Evolutionary conservation across 192 early-diverging fungal genomes (phyloP).

Genomic region (Backusella sp.): DNA sequence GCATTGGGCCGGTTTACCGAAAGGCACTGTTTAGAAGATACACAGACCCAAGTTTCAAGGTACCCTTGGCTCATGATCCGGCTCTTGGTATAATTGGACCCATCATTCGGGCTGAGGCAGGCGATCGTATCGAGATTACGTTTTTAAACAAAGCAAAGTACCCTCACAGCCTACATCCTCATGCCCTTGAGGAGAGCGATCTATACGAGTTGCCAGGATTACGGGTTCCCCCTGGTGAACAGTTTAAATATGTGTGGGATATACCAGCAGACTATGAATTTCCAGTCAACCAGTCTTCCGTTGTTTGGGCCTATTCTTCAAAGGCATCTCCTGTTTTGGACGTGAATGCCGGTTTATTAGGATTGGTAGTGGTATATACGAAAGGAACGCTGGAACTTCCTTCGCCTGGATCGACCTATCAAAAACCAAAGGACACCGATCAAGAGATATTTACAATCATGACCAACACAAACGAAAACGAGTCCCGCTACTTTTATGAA

Average conservation of each 20-base stretch:
- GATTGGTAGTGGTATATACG: constrained; percentile 38
- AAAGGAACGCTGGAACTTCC: constrained; percentile 21
- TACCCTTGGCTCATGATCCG: constrained; percentile 29
- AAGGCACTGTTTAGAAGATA: constrained; percentile 42
- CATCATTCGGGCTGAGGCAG: constrained; percentile 39
- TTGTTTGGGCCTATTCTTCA: constrained; percentile 39
- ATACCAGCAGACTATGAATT: constrained; percentile 21
- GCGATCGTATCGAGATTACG: constrained; percentile 28
- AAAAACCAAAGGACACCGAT: constrained; percentile 17
- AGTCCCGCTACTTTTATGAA: constrained; percentile 22
- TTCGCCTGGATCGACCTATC: constrained; percentile 18
- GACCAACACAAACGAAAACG: constrained; percentile 32
- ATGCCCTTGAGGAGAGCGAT: neutral
- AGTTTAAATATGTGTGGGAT: constrained; percentile 39
- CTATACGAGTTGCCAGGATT: neutral
- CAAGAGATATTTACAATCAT: constrained; percentile 37
- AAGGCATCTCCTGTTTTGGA: constrained; percentile 25
- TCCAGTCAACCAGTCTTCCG: constrained; percentile 29
- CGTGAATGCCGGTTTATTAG: constrained; percentile 37
- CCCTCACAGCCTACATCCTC: constrained; percentile 36
- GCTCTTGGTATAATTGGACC: constrained; percentile 38
- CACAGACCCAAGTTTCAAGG: constrained; percentile 30
- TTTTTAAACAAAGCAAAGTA: constrained; percentile 35
- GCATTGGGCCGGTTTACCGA: constrained; percentile 36
- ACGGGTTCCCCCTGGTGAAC: constrained; percentile 18